These are phyloP conservation scores for Penicillium palitans DNA, from an alignment of 2,329 filamentous ascomycete genomes.

Conservation along the genomic window DNA sequence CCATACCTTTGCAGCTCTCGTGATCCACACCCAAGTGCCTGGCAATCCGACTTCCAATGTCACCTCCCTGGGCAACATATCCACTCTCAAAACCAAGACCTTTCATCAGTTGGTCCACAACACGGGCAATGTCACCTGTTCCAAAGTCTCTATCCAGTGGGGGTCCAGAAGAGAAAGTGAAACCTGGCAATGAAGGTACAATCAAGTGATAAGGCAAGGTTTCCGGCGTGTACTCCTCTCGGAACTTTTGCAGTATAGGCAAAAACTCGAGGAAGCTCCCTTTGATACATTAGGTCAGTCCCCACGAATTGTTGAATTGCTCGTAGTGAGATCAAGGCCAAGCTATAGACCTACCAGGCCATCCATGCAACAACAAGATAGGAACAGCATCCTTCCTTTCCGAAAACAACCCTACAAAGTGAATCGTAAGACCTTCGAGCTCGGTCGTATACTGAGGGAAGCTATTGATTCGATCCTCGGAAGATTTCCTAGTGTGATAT, in stretches of 20 bases:
- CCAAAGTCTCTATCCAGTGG: constrained; percentile 30
- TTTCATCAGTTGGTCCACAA: constrained; percentile 34
- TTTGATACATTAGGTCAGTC: constrained; percentile 6
- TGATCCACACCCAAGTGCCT: constrained; percentile 27
- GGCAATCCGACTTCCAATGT: constrained; percentile 32
- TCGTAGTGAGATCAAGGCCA: too few relatives aligned
- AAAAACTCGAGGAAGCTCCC: constrained; percentile 38
- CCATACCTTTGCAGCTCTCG: constrained; percentile 34
- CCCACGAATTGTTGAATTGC: too few relatives aligned
- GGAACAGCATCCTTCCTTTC: constrained; percentile 49
- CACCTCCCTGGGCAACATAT: constrained; percentile 36
- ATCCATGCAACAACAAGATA: constrained; percentile 46
- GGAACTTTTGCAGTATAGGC: constrained; percentile 31
- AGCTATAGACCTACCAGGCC: constrained; percentile 29
- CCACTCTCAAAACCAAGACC: constrained; percentile 31
- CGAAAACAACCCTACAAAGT: constrained; percentile 54
- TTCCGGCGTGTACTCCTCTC: constrained; percentile 27
- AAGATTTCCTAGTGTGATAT: constrained; percentile 28
- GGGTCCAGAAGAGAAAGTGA: constrained; percentile 32
- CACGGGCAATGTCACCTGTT: constrained; percentile 26
- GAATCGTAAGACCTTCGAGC: constrained; percentile 47
- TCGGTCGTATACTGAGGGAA: constrained; percentile 52
- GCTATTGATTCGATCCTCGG: constrained; percentile 49
- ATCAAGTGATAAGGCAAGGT: constrained; percentile 34
- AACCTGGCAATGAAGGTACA: constrained; percentile 36